These are phyloP conservation scores for Alloteropsis semialata DNA, from an alignment of 176 grass and related monocot species.

Conservation along the genomic window DNA sequence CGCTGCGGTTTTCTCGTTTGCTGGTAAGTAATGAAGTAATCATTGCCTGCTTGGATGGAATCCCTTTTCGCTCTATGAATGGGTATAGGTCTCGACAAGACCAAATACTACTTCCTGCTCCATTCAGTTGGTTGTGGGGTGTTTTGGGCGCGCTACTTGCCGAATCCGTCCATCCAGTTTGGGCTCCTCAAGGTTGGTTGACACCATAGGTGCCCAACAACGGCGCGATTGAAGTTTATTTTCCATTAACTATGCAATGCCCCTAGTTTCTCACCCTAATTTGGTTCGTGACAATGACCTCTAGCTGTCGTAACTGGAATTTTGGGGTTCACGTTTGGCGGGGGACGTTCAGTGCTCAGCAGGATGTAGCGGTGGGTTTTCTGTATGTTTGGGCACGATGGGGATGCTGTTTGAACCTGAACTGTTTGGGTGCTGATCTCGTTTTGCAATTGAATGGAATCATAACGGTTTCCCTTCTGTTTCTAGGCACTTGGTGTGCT, in stretches of 20 bases:
- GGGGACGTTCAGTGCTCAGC: background rate
- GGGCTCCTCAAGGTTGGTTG: background rate
- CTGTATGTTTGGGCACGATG: background rate
- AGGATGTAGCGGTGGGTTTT: background rate
- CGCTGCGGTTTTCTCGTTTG: background rate
- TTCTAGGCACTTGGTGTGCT: background rate
- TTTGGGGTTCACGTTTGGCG: background rate
- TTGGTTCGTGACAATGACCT: background rate
- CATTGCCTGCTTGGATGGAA: background rate
- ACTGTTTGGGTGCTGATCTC: background rate
- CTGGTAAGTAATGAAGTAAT: conserved; percentile 6
- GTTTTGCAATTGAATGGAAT: background rate
- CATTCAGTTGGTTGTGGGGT: background rate
- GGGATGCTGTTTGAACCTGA: background rate
- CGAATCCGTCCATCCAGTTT: background rate
- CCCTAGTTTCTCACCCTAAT: background rate
- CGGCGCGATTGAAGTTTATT: background rate
- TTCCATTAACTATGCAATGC: background rate
- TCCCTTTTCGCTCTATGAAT: background rate
- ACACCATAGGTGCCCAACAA: background rate
- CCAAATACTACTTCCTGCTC: background rate
- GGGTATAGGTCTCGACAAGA: background rate
- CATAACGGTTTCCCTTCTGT: background rate
- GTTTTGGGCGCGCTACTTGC: background rate
- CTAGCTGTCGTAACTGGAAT: background rate